These are phyloP conservation scores for Umbilicaria muhlenbergii DNA, from an alignment of 495 filamentous ascomycete genomes.

Conservation along the genomic window DNA sequence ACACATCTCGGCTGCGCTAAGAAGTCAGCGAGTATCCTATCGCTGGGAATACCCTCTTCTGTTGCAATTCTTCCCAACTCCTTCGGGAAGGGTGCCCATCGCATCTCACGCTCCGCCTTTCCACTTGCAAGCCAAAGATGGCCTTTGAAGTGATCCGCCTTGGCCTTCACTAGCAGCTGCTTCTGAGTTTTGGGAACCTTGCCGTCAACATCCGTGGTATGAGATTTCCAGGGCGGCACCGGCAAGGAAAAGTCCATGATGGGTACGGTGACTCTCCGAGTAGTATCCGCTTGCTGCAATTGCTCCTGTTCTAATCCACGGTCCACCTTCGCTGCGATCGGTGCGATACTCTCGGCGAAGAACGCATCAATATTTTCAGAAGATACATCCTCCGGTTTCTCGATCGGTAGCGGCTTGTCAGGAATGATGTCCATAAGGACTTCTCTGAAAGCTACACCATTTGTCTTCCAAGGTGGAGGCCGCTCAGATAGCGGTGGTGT, in stretches of 20 bases:
- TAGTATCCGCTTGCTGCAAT: slow-evolving; percentile 40
- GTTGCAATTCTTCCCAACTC: slow-evolving; percentile 15
- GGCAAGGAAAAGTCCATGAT: slow-evolving; percentile 44
- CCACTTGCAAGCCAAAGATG: slow-evolving; percentile 7
- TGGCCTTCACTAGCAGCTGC: slow-evolving; percentile 56
- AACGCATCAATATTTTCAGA: slow-evolving; percentile 22
- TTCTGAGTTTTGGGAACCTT: slow-evolving; percentile 70
- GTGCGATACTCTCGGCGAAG: slow-evolving; percentile 25
- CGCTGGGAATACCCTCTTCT: slow-evolving; percentile 20
- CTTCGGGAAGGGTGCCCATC: slow-evolving; percentile 22
- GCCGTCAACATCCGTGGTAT: slow-evolving; percentile 37
- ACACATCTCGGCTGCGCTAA: slow-evolving; percentile 16
- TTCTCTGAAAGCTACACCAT: slow-evolving; percentile 23
- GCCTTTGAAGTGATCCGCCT: slow-evolving; percentile 69
- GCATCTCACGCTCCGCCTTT: slow-evolving; percentile 10
- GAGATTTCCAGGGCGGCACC: slow-evolving; percentile 35
- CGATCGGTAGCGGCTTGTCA: slow-evolving; percentile 10
- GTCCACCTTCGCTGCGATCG: slow-evolving; percentile 26
- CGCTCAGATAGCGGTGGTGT: slow-evolving; percentile 13
- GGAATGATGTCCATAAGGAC: slow-evolving; percentile 14
- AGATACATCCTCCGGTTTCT: slow-evolving; percentile 13
- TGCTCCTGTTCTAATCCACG: slow-evolving; percentile 42
- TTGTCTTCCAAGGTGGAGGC: slow-evolving; percentile 16
- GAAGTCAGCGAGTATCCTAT: slow-evolving; percentile 6
- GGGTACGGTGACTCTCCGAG: slow-evolving; percentile 39